A percentile compares a stretch with the other conserved stretches of the same genome.
Evolutionary conservation across 2,329 filamentous ascomycete genomes (phyloP).

Genomic region (Fusarium buharicum): DNA sequence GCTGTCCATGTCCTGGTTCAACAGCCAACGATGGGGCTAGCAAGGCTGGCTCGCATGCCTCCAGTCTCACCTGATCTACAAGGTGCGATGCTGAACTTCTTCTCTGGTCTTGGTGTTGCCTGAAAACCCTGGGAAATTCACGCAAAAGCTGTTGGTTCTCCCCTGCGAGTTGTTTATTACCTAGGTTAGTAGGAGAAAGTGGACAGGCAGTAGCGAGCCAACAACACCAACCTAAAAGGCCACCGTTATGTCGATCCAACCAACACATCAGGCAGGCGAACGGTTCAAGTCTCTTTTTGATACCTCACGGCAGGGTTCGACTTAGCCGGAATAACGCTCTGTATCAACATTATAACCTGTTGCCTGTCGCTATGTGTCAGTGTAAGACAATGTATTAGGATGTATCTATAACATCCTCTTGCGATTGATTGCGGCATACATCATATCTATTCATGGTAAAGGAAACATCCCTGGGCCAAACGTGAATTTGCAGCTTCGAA

Average conservation of each 20-base stretch:
- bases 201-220: conserved; percentile 21
- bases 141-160: conserved; percentile 19
- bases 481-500: not conserved
- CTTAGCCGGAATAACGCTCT: too few species aligned
- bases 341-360: not conserved
- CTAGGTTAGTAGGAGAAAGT: conserved; percentile 9
- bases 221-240: conserved; percentile 15
- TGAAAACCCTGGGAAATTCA: conserved; percentile 7
- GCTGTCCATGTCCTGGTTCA: conserved; percentile 18
- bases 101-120: not conserved
- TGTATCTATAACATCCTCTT: not conserved
- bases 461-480: not conserved
- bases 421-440: not conserved
- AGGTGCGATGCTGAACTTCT: not conserved
- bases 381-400: not conserved
- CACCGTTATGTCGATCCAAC: conserved; percentile 18
- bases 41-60: conserved; percentile 34
- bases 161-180: not conserved
- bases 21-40: conserved; percentile 5
- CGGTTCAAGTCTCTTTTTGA: not conserved
- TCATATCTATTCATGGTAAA: not conserved
- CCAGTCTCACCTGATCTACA: conserved; percentile 42
- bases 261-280: conserved; percentile 21
- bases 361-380: conserved; percentile 1
- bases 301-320: not conserved